Base-by-base conservation (phyloP, 768 basidiomycete species). In the Chalciporus pseudorubinellus region DNA sequence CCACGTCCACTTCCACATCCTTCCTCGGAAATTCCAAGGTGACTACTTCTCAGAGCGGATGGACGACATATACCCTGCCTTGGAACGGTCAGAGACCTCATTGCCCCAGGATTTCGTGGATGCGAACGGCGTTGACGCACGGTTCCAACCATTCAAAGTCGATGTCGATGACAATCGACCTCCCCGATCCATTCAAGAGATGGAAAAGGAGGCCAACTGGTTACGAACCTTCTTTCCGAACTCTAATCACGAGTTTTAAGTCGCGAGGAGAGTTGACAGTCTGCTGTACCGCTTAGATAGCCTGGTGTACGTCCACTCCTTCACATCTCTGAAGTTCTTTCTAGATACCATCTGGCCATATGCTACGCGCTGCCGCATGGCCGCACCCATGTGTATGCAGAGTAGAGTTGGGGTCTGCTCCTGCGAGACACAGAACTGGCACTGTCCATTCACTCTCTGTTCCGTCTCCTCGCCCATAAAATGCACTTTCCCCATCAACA, bases 1-100 rank as follows among this genome's bases (percentile, higher is more conserved):
- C 14, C 97, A 98, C 64, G 92, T 98, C n/a, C 97, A 99, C 70
- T 87, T 97, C 59, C 97, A 99, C 65, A 70, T 98, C 24, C 71
- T 99, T 5, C 97, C 97, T 19, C 83, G 95, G 2, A 84, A 84
- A 62, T 72, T 77, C 28, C 74, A 73, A 42, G 85, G 85, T 11
- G 89, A 92, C 68, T 73, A 70, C 19, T 92, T 89, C 64, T 74
- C 80, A 18, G 72, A 65, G 12, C 72, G 71, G 48, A 87, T 83
- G 59, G 88, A 92, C 65, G 81, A 81, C n/a, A 68, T 92, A 38
- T 92, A 97, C 69, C 88, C 87, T 3, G 84, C 77, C 2, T 67
- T 98, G 13, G 93, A 95, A 66, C 69, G 68, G 2, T 74, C 80
- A 6, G 88, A 91, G 69, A 74, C 66, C 5, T 67, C 68, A 1